Evolutionary conservation across 129 eudicot species (phyloP), one percentile per base, ranked within the genome.

Genomic region (Flaveria sonorensis): DNA sequence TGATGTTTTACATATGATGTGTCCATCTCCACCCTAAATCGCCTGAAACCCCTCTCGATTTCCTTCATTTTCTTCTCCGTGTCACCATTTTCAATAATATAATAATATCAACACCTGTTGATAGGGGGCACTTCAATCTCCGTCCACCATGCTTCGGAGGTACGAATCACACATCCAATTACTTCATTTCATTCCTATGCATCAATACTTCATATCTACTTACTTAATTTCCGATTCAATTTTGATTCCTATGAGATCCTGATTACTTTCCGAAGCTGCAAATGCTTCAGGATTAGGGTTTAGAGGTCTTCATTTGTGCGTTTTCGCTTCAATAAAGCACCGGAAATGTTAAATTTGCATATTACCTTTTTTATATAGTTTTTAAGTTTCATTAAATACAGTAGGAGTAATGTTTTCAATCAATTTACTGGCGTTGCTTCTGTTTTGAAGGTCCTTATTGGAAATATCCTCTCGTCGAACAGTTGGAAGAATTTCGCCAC

Each of bases 391-490:
- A 43, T 78, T 10, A 11, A 23, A 28, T n/a, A 73, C 65, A 19
- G 39, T 5, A 19, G 19, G 40, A 23, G 7, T 48, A 10, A 21
- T 69, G 13, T 59, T 46, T 53, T 55, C 15, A 47, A 11, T 47
- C 16, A 32, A 18, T 48, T 47, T 43, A 40, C 9, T n/a, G 11
- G 26, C 13, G 18, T 72, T 76, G 40, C 64, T 59, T 46, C 14
- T 81, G 9, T 76, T 83, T 66, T 83, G 87, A 81, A 92, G 97
- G 97, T 87, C 91, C 19, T 20, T 89, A 74, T 72, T 87, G 81
- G 86, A 83, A 77, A 74, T 92, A 40, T 84, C 90, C 16, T 78
- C 83, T 60, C 87, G 86, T 36, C 65, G 85, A 80, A 77, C 81
- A 7, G 63, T 79, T 68, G 67, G 68, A 39, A 83, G 86, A 80